Evolutionary conservation across 2,329 filamentous ascomycete genomes (phyloP), one percentile per base, ranked within the genome.

Genomic region (Colletotrichum tofieldiae): DNA sequence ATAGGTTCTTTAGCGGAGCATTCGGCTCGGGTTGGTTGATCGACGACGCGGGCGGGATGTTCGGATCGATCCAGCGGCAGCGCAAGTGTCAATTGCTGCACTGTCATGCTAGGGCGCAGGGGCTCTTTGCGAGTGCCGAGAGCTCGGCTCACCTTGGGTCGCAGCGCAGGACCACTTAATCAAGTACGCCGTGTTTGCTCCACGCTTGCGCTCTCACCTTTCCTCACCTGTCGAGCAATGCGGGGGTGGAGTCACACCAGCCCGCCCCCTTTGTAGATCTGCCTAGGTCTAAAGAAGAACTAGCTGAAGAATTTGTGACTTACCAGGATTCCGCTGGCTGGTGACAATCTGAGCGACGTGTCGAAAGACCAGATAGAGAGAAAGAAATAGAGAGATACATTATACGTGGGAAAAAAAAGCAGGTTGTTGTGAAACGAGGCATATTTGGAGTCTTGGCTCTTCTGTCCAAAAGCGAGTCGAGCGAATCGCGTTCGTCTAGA

Each of bases 11-110:
- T 52, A 58, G 69, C 58, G 58, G 69, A 71, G 58, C 58, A 54
- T 18, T 52, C 66, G 43, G 37, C 16, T 45, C 35, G 43, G 49
- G 49, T 29, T 55, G 47, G 29, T 58, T 68, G 69, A 71, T 71
- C 69, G 69, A 71, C 65, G 43, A 70, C 63, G 49, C 39, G 41
- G 55, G 67, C 64, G 63, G 47, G 55, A 71, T 56, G 67, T 60
- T 71, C 67, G 67, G 67, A 67, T 71, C 39, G 67, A 70, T 32
- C 47, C 67, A 56, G 54, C 54, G 29, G 35, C 20, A 67, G 54
- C 55, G 55, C 55, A 61, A 23, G 67, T 67, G 47, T 55, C 67
- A 47, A 60, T 60, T 59, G 18, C 67, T 71, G 64, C 64, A 71
- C 65, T 23, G 51, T 62, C 51, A 60, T 67, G 58, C 60, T 39